Evolutionary conservation across 768 basidiomycete genomes (phyloP).

Genomic region (Omphalotus guepiniiformis): DNA sequence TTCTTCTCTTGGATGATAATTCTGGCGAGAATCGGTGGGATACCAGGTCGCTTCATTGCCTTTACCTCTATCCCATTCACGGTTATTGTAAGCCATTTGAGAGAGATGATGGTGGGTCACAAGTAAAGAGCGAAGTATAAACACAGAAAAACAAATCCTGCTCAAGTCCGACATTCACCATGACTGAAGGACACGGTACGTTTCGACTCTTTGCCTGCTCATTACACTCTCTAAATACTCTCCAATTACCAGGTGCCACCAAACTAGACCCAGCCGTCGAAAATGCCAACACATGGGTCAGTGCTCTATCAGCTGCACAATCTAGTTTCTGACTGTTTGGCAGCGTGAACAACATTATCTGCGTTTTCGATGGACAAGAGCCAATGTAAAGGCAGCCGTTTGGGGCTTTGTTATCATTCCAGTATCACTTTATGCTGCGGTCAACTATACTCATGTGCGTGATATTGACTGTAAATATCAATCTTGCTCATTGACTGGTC

Average conservation of each 20-base stretch:
- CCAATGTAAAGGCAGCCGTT: slow-evolving; percentile 6
- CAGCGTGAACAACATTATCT: slow-evolving; percentile 14
- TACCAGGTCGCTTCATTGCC: slow-evolving; percentile 43
- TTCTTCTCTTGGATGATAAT: slow-evolving; percentile 59
- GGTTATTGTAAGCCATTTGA: slow-evolving; percentile 62
- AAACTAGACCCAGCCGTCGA: slow-evolving; percentile 53
- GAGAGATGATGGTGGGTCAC: slow-evolving; percentile 20
- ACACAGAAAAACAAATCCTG: slow-evolving; percentile 33
- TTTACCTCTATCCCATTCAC: slow-evolving; percentile 87
- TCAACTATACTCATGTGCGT: not conserved
- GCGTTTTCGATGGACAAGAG: slow-evolving; percentile 13
- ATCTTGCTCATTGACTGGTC: slow-evolving; percentile 3
- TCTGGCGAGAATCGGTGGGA: slow-evolving; percentile 30
- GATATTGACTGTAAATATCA: not conserved
- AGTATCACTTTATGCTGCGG: not conserved
- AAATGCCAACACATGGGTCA: slow-evolving; percentile 50
- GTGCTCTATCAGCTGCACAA: not conserved
- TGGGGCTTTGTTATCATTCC: slow-evolving; percentile 10
- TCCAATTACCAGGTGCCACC: slow-evolving; percentile 1
- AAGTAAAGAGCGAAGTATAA: slow-evolving; percentile 23
- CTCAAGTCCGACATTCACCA: slow-evolving; percentile 28
- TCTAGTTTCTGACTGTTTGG: not conserved
- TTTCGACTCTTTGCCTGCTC: not conserved
- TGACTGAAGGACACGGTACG: slow-evolving; percentile 53
- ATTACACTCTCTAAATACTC: slow-evolving; percentile 22